These are phyloP conservation scores for Petunia axillaris DNA, from an alignment of 257 asterid species.

Conservation along the genomic window DNA sequence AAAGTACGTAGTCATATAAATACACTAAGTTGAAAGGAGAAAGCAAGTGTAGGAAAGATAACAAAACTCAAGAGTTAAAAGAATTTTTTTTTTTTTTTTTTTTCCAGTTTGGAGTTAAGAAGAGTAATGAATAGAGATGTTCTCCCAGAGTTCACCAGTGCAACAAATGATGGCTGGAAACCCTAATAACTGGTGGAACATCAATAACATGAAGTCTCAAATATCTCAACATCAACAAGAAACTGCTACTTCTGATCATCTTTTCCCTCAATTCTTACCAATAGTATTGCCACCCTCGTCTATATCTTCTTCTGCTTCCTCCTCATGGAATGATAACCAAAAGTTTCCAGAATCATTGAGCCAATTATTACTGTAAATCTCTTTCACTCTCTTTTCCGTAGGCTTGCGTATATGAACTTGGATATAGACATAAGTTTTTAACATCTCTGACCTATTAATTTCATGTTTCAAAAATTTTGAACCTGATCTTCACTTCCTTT, in stretches of 20 bases:
- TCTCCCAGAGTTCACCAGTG: constrained; percentile 56
- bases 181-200: constrained; percentile 60
- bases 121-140: constrained; percentile 56
- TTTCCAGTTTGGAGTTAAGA: no score
- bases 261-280: constrained; percentile 36
- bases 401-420: no score
- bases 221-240: constrained; percentile 26
- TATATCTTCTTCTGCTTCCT: constrained; percentile 18
- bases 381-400: neutral
- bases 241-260: constrained; percentile 20
- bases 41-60: constrained; percentile 9
- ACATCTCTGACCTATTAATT: neutral
- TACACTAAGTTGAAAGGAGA: constrained; percentile 35
- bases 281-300: constrained; percentile 29
- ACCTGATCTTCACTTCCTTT: neutral
- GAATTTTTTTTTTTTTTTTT: no score
- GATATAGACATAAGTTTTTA: no score
- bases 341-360: constrained; percentile 71
- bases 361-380: constrained; percentile 62
- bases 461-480: neutral
- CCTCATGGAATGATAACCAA: constrained; percentile 51
- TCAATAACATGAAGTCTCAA: constrained; percentile 47
- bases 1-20: constrained; percentile 19
- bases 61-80: no score
- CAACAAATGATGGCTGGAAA: constrained; percentile 64